Evolutionary conservation across 2,329 filamentous ascomycete genomes (phyloP).

Genomic region (Zymoseptoria tritici): DNA sequence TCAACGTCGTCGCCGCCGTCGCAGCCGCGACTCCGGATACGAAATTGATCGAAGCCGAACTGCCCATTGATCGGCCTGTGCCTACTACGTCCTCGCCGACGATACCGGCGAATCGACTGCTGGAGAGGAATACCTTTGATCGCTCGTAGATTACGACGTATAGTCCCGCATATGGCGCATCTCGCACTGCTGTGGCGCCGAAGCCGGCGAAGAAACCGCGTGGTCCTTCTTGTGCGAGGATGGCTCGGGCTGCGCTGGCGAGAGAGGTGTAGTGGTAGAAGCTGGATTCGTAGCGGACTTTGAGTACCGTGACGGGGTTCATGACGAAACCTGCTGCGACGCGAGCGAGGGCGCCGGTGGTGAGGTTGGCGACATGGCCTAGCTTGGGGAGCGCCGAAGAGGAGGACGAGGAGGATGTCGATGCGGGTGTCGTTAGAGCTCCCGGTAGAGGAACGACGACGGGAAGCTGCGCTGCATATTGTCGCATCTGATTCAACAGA

Average conservation of each 20-base stretch:
- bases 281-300: conserved; percentile 88
- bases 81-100: conserved; percentile 18
- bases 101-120: conserved; percentile 34
- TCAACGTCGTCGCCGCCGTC: conserved; percentile 74
- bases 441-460: conserved; percentile 4
- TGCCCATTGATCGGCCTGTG: conserved; percentile 17
- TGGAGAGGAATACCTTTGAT: conserved; percentile 52
- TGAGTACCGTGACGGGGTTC: conserved; percentile 94
- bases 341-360: conserved; percentile 75
- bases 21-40: conserved; percentile 73
- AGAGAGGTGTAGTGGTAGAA: conserved; percentile 78
- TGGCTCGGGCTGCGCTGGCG: conserved; percentile 63
- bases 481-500: conserved; percentile 59
- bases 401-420: conserved; percentile 4
- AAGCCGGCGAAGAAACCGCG: conserved; percentile 90
- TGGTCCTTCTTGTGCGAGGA: conserved; percentile 63
- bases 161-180: conserved; percentile 92
- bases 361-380: conserved; percentile 74
- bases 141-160: conserved; percentile 94
- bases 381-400: conserved; percentile 76
- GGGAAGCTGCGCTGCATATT: conserved; percentile 30
- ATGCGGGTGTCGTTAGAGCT: conserved; percentile 7
- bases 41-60: conserved; percentile 72
- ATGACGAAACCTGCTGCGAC: conserved; percentile 82
- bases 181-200: conserved; percentile 83